A percentile compares a stretch with the other conserved stretches of the same genome.
Conservation (phyloP, 768 basidiomycete species). For the Agaricus subrufescens region DNA sequence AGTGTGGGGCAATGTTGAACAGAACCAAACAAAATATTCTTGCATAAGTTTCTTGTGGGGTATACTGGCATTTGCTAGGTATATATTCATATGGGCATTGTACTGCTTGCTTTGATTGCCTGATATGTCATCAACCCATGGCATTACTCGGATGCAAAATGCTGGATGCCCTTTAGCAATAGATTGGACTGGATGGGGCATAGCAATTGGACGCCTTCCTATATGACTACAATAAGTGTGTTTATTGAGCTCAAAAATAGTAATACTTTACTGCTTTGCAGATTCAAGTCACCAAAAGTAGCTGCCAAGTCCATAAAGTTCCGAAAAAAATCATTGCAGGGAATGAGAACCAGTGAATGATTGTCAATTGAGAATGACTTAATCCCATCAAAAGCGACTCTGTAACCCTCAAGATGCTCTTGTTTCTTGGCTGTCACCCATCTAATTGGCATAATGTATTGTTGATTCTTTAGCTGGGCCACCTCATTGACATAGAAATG, state of each 20-base stretch:
- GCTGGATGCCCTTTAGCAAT: slow-evolving; percentile 10
- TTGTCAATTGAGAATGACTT: too few relatives aligned
- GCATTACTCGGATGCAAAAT: slow-evolving; percentile 3
- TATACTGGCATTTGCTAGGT: slow-evolving; percentile 22
- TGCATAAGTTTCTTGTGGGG: slow-evolving; percentile 22
- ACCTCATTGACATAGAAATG: slow-evolving; percentile 25
- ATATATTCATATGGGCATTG: slow-evolving; percentile 30
- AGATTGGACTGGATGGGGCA: slow-evolving; percentile 8
- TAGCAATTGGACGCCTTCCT: not conserved
- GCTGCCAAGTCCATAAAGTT: too few relatives aligned
- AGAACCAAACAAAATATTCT: slow-evolving; percentile 28
- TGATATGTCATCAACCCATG: slow-evolving; percentile 28
- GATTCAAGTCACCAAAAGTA: too few relatives aligned
- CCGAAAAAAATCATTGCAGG: too few relatives aligned
- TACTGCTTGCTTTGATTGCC: slow-evolving; percentile 31
- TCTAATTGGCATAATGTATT: slow-evolving; percentile 14
- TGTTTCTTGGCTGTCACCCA: slow-evolving; percentile 16
- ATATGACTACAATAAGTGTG: too few relatives aligned
- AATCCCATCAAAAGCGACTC: too few relatives aligned
- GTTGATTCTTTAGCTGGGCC: slow-evolving; percentile 12
- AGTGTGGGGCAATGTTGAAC: slow-evolving; percentile 26
- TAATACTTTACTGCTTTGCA: not conserved
- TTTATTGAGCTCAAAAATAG: too few relatives aligned
- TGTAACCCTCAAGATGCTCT: too few relatives aligned
- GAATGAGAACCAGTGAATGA: too few relatives aligned